These are phyloP conservation scores for Populus euphratica DNA, from an alignment of 345 rosid genomes.

Conservation along the genomic window DNA sequence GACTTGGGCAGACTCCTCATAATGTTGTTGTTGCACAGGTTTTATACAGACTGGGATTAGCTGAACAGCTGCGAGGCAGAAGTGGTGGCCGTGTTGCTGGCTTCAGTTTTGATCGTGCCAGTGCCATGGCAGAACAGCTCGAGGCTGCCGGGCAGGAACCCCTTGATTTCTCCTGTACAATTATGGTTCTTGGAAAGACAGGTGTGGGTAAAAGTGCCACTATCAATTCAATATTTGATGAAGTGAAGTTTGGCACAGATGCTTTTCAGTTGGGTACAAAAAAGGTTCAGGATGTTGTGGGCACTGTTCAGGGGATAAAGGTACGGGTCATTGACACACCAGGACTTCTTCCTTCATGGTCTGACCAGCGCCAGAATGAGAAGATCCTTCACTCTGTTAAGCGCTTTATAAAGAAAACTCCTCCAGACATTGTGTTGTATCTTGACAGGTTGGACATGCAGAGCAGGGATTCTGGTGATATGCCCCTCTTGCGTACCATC, in stretches of 20 bases:
- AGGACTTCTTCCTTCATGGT: constrained; percentile 88
- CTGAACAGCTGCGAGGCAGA: constrained; percentile 96
- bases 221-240: constrained; percentile 93
- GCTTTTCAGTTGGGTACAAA: constrained; percentile 89
- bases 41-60: constrained; percentile 89
- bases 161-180: constrained; percentile 97
- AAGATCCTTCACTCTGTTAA: constrained; percentile 81
- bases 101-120: constrained; percentile 96
- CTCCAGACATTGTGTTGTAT: constrained; percentile 96
- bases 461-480: constrained; percentile 88
- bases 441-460: constrained; percentile 97
- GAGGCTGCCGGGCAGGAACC: constrained; percentile 94
- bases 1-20: constrained; percentile 99
- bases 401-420: constrained; percentile 74
- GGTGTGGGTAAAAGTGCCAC: constrained; percentile 99
- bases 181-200: constrained; percentile 96
- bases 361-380: constrained; percentile 90
- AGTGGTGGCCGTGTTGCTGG: constrained; percentile 99
- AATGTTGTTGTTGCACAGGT: constrained; percentile 99
- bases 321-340: constrained; percentile 99
- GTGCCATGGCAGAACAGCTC: constrained; percentile 97
- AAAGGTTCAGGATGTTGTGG: constrained; percentile 92
- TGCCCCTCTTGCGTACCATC: constrained; percentile 92
- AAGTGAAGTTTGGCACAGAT: constrained; percentile 76
- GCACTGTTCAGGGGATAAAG: constrained; percentile 94